Base-by-base conservation (phyloP, 768 basidiomycete genomes). In the Amanita pallidorosea region DNA sequence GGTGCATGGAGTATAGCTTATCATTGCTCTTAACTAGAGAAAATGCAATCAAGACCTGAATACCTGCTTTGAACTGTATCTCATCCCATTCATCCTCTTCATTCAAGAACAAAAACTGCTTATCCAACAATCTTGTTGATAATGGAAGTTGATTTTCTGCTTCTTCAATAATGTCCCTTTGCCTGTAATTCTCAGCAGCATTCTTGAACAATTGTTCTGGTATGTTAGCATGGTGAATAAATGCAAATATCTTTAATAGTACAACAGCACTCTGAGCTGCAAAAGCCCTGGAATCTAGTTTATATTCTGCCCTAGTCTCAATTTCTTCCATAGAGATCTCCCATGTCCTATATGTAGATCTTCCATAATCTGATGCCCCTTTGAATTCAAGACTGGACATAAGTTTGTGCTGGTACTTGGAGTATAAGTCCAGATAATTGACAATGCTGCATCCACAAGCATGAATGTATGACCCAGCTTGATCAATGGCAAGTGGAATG, bases 401-500 rank as follows among this genome's bases (percentile, higher is more conserved):
- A 29, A 29, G 29, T 8, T 29, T 29, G 29, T 29, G 8, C 29
- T 29, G 29, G 29, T 29, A 2, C 8, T 29, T 29, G 8, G 29
- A 29, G 9, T 29, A 29, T 29, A 29, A 8, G n/a, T 38, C 37
- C n/a, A 38, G 17, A 8, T 38, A 38, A 17, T 38, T 18, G 20
- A 2, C 18, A 20, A 38, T 38, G 37, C n/a, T 38, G 8, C 37
- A 38, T 38, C n/a, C 15, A 38, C 15, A n/a, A 2, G n/a, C 18
- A 17, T n/a, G 37, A 9, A 38, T 38, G 7, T 38, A 38, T 38
- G 37, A n/a, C 20, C 37, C 37, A 17, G 58, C 58, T 29, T 57
- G 56, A 46, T 57, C 56, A 47, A 59, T 31, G 18, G 58, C 56
- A 22, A 58, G 13, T 38, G 37, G 37, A 18, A 38, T 17, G n/a